These are phyloP conservation scores for Powellomyces hirtus DNA, from an alignment of 192 early-diverging fungal species.

Conservation along the genomic window DNA sequence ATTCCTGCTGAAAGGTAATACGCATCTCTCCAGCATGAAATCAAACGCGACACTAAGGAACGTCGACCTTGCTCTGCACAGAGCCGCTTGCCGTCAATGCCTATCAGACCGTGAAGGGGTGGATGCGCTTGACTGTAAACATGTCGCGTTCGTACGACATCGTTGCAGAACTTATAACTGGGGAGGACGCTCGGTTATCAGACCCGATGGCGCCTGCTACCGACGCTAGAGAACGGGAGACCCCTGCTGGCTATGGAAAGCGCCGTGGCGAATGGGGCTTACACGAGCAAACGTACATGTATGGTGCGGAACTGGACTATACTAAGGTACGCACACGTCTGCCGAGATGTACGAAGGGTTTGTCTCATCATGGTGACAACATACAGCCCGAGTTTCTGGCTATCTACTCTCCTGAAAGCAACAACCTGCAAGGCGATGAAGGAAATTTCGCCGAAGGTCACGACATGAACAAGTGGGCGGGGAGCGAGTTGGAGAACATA, in stretches of 20 bases:
- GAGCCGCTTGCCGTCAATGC: constrained; percentile 96
- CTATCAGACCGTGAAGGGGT: constrained; percentile 78
- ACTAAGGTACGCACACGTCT: constrained; percentile 34
- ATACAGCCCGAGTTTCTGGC: background rate
- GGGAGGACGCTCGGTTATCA: constrained; percentile 43
- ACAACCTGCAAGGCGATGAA: no score
- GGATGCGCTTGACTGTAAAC: constrained; percentile 85
- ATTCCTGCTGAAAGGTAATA: constrained; percentile 77
- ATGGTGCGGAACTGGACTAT: constrained; percentile 18
- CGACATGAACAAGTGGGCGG: no score
- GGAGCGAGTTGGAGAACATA: no score
- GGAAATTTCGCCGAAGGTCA: no score
- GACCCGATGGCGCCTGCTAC: constrained; percentile 43
- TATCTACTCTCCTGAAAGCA: background rate
- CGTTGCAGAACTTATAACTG: constrained; percentile 65
- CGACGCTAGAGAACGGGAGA: constrained; percentile 39
- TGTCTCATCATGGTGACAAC: background rate
- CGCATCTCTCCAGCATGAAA: no score
- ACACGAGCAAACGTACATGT: constrained; percentile 77
- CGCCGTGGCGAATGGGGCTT: constrained; percentile 80
- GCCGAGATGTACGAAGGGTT: background rate
- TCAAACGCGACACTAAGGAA: no score
- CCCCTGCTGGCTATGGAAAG: constrained; percentile 25
- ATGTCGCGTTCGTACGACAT: constrained; percentile 90
- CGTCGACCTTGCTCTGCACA: no score